A percentile compares a stretch with the other conserved stretches of the same genome.
These are phyloP conservation scores for Oryza glaberrima DNA, from an alignment of 176 grass and related monocot species.

Conservation along the genomic window DNA sequence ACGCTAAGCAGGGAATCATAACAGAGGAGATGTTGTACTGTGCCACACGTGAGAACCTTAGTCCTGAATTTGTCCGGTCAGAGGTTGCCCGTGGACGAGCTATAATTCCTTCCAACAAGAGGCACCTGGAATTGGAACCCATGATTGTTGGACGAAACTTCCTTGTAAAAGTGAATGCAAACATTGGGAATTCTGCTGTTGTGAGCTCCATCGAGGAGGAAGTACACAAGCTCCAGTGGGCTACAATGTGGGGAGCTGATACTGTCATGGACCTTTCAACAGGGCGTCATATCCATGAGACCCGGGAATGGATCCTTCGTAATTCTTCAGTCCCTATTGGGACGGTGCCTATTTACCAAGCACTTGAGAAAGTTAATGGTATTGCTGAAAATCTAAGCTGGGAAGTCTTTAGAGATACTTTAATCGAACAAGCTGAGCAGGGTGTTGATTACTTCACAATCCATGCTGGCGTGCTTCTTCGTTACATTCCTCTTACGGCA, in stretches of 20 bases:
- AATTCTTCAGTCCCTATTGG: conserved; percentile 96
- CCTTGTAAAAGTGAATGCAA: conserved; percentile 96
- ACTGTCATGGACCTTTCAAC: conserved; percentile 99
- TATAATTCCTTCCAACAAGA: conserved; percentile 97
- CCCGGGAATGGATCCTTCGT: conserved; percentile 92
- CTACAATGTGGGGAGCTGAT: conserved; percentile 99
- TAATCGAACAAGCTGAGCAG: conserved; percentile 97
- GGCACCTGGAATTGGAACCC: conserved; percentile 92
- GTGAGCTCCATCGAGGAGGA: conserved; percentile 96
- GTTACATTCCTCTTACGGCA: conserved; percentile 96
- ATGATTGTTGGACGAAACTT: conserved; percentile 99
- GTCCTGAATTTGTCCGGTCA: conserved; percentile 89
- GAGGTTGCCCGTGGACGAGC: conserved; percentile 90
- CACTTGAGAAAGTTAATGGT: conserved; percentile 98
- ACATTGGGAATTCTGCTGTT: conserved; percentile 95
- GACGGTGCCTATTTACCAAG: conserved; percentile 97
- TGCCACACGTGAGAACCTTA: conserved; percentile 86
- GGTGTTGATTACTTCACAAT: conserved; percentile 99
- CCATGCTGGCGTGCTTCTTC: conserved; percentile 89
- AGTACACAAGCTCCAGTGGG: conserved; percentile 99
- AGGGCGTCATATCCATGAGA: conserved; percentile 95
- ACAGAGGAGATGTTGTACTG: conserved; percentile 98
- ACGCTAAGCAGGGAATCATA: conserved; percentile 90
- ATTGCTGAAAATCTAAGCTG: conserved; percentile 88
- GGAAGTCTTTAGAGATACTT: conserved; percentile 90